phyloP scores from a whole-genome alignment of 768 basidiomycete species.

The Termitomyces sp. region DNA sequence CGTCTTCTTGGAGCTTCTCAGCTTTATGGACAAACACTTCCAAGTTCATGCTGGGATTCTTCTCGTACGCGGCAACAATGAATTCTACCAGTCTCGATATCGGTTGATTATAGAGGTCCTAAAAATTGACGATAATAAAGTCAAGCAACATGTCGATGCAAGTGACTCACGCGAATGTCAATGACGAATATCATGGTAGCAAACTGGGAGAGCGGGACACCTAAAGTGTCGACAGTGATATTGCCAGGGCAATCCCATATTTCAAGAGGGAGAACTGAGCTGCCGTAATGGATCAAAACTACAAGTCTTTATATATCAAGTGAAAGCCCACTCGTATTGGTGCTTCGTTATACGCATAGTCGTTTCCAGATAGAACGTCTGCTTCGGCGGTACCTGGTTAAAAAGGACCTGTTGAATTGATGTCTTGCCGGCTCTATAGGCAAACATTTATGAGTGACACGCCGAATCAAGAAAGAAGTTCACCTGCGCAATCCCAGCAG shows the following conservation, averaged over 20 bases:
- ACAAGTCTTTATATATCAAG: neutral
- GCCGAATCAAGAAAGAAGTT: neutral
- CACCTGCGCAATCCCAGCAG: slow-evolving; percentile 69
- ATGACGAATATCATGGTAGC: slow-evolving; percentile 89
- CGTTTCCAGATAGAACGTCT: slow-evolving; percentile 87
- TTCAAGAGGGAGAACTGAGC: slow-evolving; percentile 88
- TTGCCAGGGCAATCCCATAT: slow-evolving; percentile 96
- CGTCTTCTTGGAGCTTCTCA: slow-evolving; percentile 87
- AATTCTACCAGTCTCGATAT: slow-evolving; percentile 80
- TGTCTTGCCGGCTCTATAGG: slow-evolving; percentile 80
- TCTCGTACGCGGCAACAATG: slow-evolving; percentile 68
- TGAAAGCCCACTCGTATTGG: slow-evolving; percentile 66
- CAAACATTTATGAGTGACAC: slow-evolving; percentile 1
- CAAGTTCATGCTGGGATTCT: slow-evolving; percentile 72
- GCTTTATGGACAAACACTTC: slow-evolving; percentile 97
- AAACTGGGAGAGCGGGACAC: slow-evolving; percentile 70
- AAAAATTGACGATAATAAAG: slow-evolving; percentile 3
- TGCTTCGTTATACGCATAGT: slow-evolving; percentile 75
- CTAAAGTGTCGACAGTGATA: slow-evolving; percentile 73
- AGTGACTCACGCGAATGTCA: slow-evolving; percentile 78
- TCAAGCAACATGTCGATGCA: neutral
- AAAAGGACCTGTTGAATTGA: slow-evolving; percentile 92
- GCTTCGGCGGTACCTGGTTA: slow-evolving; percentile 73
- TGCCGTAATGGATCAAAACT: slow-evolving; percentile 25
- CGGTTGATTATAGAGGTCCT: slow-evolving; percentile 84